Conservation (phyloP, 2,329 filamentous ascomycete genomes). For the Pseudophaeomoniella oleicola region DNA sequence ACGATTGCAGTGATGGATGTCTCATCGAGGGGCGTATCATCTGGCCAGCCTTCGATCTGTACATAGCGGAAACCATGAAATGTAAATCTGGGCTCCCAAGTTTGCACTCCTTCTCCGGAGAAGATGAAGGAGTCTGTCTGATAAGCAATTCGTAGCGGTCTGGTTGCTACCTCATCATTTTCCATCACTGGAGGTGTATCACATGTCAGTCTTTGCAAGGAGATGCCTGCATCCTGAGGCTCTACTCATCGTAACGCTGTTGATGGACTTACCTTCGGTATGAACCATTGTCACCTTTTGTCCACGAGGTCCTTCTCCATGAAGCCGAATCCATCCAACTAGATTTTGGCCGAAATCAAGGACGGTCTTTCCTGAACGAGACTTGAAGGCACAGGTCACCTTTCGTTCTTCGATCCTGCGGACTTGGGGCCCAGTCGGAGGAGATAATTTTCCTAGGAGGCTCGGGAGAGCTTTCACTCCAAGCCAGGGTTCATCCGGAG, state of each 20-base stretch:
- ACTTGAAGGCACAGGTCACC: conserved; percentile 15
- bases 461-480: conserved; percentile 14
- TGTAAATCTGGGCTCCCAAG: conserved; percentile 35
- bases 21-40: conserved; percentile 5
- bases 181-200: too few relatives aligned
- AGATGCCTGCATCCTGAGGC: too few relatives aligned
- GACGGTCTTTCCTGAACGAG: conserved; percentile 31
- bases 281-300: conserved; percentile 28
- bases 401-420: conserved; percentile 18
- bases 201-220: too few relatives aligned
- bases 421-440: conserved; percentile 31
- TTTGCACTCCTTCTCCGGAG: conserved; percentile 12
- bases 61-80: conserved; percentile 40
- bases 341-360: conserved; percentile 47
- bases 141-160: conserved; percentile 33
- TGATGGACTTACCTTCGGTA: too few relatives aligned
- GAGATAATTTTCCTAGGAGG: conserved; percentile 17
- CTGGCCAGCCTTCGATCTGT: conserved; percentile 31
- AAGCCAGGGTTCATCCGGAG: too few relatives aligned
- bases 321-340: conserved; percentile 34
- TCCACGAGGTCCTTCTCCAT: conserved; percentile 6
- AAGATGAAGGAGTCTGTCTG: conserved; percentile 26
- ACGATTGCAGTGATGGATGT: conserved; percentile 22
- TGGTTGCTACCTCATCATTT: conserved; percentile 24
- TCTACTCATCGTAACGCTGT: too few relatives aligned